Base-by-base conservation (phyloP, 768 basidiomycete species). In the Agrocybe praecox region DNA sequence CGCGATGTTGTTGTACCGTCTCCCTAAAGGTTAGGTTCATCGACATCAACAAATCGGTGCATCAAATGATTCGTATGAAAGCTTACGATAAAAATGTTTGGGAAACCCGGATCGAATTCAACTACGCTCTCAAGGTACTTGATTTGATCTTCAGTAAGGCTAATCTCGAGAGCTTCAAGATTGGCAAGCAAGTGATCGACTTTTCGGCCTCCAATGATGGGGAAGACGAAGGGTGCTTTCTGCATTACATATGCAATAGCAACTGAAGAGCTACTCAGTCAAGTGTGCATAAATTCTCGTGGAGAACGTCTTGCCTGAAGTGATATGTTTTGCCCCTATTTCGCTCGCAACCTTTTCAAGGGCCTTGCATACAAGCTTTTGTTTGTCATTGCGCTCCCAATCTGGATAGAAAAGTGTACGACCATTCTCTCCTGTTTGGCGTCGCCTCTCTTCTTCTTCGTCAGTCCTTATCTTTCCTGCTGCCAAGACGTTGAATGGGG, bases 171-270 rank as follows among this genome's bases (percentile, higher is more conserved):
- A 7, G 83, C 81, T 62, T 84, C 76, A 17, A 85, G 53, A 62
- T 85, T 86, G 42, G 75, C 75, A 46, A 70, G 48, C n/a, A 85
- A 65, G 29, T 85, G 80, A 64, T 82, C 80, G 36, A 81, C 67
- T 61, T 83, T 86, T 49, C 81, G 73, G 0, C 80, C 78, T 2
- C 81, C 81, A 23, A 83, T 66, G 56, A 83, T 72, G 0, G 81
- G 81, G 68, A 84, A 83, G 0, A 82, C 80, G 49, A 74, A 81
- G 0, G 79, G 75, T 6, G 78, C 72, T 65, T 85, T 86, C 50
- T 82, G 80, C 69, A 85, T 70, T 14, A 85, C 67, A 56, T 83
- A 84, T 14, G 81, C 80, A 56, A 85, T 79, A 8, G 81, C 81
- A 3, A 83, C 80, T 79, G 34, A 3, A 7, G 24, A 11, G 40